A percentile compares a stretch with the other conserved stretches of the same genome.
Conservation (phyloP, 108 stramenopile genomes). For the Cyclotella baltica region DNA sequence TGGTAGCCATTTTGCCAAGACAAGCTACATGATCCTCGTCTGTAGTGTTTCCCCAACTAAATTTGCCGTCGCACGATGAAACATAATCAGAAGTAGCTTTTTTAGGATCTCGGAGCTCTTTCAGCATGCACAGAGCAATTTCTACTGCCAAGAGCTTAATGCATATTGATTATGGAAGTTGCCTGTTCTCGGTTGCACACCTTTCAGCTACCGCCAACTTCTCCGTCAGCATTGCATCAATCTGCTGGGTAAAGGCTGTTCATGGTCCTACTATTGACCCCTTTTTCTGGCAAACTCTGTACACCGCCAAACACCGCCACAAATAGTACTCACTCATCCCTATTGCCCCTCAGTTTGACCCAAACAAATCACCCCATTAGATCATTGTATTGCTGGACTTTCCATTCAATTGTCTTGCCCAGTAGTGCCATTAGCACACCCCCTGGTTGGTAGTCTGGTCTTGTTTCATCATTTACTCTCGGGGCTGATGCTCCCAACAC, state of each 20-base stretch:
- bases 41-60: not conserved
- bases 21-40: conserved; percentile 13
- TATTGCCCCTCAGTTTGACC: not conserved
- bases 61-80: not conserved
- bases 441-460: conserved; percentile 7
- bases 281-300: conserved; percentile 11
- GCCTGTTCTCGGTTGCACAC: not conserved
- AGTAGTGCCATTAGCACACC: conserved; percentile 5
- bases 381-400: not conserved
- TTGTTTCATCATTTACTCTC: too few species aligned
- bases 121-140: not conserved
- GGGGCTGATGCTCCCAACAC: not conserved
- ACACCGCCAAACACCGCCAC: too few species aligned
- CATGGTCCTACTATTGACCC: not conserved
- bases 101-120: not conserved
- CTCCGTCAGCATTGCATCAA: not conserved
- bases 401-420: not conserved
- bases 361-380: conserved; percentile 6
- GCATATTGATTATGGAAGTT: not conserved
- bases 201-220: not conserved
- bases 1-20: conserved; percentile 16
- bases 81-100: not conserved
- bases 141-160: conserved; percentile 6
- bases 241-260: not conserved
- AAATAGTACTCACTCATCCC: not conserved